Conservation (phyloP, 768 basidiomycete species). For the Lactifluus rugatus region DNA sequence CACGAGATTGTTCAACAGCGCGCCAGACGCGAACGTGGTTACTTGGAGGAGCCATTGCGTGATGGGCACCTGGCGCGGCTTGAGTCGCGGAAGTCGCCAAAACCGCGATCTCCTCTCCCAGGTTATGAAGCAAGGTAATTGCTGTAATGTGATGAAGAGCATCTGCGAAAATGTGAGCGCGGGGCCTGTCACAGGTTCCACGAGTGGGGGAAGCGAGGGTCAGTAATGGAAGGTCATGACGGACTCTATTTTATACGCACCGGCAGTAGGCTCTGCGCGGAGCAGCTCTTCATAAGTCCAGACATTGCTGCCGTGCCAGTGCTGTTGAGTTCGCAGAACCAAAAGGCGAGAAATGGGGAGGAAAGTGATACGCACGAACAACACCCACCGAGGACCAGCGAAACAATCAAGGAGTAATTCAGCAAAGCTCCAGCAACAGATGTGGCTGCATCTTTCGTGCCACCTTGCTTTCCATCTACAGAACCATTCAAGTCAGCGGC, state of each 20-base stretch:
- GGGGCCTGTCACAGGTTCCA: conserved; percentile 39
- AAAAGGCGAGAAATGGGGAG: background rate
- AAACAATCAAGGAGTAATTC: conserved; percentile 36
- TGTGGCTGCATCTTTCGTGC: background rate
- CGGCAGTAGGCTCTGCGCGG: conserved; percentile 55
- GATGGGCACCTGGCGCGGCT: conserved; percentile 60
- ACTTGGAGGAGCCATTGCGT: conserved; percentile 63
- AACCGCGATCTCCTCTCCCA: conserved; percentile 19
- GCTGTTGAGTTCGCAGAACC: background rate
- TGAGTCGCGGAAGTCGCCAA: conserved; percentile 41
- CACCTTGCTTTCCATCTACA: background rate
- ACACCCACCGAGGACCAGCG: conserved; percentile 72
- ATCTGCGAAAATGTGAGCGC: conserved; percentile 82
- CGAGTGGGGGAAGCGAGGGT: background rate
- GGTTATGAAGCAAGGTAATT: conserved; percentile 51
- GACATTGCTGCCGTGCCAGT: conserved; percentile 45
- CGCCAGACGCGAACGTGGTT: conserved; percentile 51
- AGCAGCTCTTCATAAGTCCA: conserved; percentile 70
- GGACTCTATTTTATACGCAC: conserved; percentile 28
- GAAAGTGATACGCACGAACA: conserved; percentile 51
- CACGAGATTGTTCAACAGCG: conserved; percentile 73
- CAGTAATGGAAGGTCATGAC: background rate
- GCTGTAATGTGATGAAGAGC: conserved; percentile 62
- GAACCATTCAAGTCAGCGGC: background rate
- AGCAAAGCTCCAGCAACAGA: conserved; percentile 24